These are phyloP conservation scores for Collybiopsis luxurians DNA, from an alignment of 768 basidiomycete genomes.

Conservation along the genomic window DNA sequence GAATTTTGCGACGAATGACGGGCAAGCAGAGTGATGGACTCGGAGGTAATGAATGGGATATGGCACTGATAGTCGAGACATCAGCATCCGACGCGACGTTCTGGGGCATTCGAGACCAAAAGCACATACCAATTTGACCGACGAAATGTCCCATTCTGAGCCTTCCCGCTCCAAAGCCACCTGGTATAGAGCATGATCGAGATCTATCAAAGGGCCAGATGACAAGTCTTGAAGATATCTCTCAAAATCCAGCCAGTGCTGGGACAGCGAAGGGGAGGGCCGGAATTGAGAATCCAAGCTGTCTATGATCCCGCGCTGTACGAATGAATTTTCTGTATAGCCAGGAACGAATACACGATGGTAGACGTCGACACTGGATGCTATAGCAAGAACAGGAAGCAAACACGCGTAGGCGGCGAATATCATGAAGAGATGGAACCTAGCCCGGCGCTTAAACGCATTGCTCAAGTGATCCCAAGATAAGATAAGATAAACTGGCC, in stretches of 20 bases:
- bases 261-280: conserved; percentile 36
- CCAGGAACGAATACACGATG: conserved; percentile 56
- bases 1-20: conserved; percentile 30
- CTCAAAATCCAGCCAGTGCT: conserved; percentile 47
- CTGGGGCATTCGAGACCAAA: conserved; percentile 3
- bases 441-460: background rate
- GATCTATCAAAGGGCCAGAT: conserved; percentile 20
- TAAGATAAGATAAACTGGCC: conserved; percentile 1
- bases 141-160: conserved; percentile 55
- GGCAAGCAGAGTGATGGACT: conserved; percentile 58
- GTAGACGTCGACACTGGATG: conserved; percentile 29
- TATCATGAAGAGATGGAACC: background rate
- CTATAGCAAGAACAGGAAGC: conserved; percentile 15
- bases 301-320: conserved; percentile 39
- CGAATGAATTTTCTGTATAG: conserved; percentile 34
- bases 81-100: conserved; percentile 1
- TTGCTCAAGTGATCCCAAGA: background rate
- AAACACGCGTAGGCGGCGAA: conserved; percentile 15
- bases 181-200: conserved; percentile 60
- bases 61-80: conserved; percentile 58
- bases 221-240: conserved; percentile 21
- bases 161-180: conserved; percentile 56
- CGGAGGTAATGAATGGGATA: conserved; percentile 49
- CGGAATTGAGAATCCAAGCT: conserved; percentile 29
- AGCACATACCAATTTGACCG: conserved; percentile 56